Evolutionary conservation across 179 eudicot genomes (phyloP), one percentile per base, ranked within the genome.

Genomic region (Spinacia oleracea): DNA sequence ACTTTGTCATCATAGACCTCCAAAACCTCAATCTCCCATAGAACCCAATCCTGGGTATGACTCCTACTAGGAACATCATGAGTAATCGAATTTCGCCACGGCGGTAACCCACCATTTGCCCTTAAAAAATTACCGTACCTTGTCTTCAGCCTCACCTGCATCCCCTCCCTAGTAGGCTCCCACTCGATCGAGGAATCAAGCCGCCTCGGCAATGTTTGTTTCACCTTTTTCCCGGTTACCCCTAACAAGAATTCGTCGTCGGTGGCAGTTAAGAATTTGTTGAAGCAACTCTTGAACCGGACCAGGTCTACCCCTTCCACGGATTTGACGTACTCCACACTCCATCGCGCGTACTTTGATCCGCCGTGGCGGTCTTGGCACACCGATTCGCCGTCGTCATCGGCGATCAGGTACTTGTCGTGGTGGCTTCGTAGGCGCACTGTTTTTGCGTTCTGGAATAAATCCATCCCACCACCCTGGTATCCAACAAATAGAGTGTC

Each of bases 211-310:
- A 70, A 8, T 0, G 89, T 87, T 80, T 96, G 99, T 65, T 84
- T 65, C 20, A 96, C 99, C 55, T 96, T 96, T 58, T 82, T 85
- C 16, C 99, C 98, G 3, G 97, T 91, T 70, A 89, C 85, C 9
- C 98, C 97, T 3, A 92, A 82, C 34, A 96, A 89, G 72, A 88
- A 96, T 2, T 89, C 90, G 51, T 86, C 85, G 62, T 96, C 89
- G 10, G 93, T 89, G 23, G 98, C 98, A 1, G 96, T 89, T 14
- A 96, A 82, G 79, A 91, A 96, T 82, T 85, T 87, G 73, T 86
- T 85, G 65, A 80, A 90, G 64, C 98, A 93, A 73, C 96, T 88
- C 82, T 86, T 90, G 67, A 96, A 78, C 1, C 98, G 91, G 42
- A 93, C 63, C n/a, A 89, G 15, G 4, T 53, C 11, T 0, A 82